Evolutionary conservation across 192 early-diverging fungal species (phyloP).

Genomic region (Linnemannia schmuckeri): DNA sequence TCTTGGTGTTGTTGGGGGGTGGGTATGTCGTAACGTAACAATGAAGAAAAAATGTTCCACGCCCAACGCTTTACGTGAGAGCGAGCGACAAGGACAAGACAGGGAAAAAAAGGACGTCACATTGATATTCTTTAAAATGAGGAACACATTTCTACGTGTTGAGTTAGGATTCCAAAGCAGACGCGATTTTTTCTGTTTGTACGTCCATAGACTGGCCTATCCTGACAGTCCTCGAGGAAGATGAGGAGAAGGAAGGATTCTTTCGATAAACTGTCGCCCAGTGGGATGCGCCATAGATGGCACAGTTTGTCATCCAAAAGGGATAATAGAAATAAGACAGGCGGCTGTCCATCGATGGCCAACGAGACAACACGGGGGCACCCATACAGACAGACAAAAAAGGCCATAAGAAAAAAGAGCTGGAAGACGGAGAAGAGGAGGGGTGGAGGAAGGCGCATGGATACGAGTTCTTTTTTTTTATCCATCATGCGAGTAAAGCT

Average conservation of each 20-base stretch:
- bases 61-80: neutral
- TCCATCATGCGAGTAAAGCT: too few species aligned
- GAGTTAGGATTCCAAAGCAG: too few species aligned
- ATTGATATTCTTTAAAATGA: too few species aligned
- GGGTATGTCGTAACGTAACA: neutral
- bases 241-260: neutral
- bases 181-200: neutral
- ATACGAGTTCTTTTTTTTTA: too few species aligned
- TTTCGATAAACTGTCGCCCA: neutral
- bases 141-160: too few species aligned
- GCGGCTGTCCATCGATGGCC: neutral
- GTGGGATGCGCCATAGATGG: neutral
- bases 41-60: neutral
- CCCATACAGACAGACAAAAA: neutral
- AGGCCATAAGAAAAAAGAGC: neutral
- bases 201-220: neutral
- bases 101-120: neutral
- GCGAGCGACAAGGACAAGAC: neutral
- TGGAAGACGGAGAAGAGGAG: neutral
- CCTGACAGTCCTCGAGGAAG: neutral
- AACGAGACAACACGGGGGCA: neutral
- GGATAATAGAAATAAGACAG: neutral
- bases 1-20: neutral
- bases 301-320: conserved; percentile 3
- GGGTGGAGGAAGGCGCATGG: neutral